Base-by-base conservation (phyloP, 2,329 filamentous ascomycete genomes). In the Xylariales sp. region DNA sequence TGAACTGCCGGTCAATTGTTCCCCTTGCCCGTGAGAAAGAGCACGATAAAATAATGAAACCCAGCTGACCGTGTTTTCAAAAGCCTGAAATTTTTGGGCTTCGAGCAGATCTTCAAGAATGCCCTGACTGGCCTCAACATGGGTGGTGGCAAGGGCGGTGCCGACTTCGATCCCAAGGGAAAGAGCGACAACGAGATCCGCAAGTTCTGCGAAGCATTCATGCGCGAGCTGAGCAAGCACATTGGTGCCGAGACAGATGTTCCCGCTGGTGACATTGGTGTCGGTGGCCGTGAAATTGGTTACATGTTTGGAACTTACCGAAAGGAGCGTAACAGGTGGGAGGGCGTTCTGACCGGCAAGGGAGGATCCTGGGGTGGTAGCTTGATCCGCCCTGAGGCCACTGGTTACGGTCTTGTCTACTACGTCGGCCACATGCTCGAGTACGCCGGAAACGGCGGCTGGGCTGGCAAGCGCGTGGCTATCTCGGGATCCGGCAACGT, bases 91-190 rank as follows among this genome's bases (percentile, higher is more conserved):
- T 97, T 97, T 73, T 78, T 98, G 60, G 93, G 91, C 50, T 97
- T 97, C 59, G 93, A 98, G 81, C 93, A 97, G 74, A 94, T 91
- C 71, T 97, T 97, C 79, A 97, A 97, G 81, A 97, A 97, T 87
- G 93, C 93, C 52, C 74, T 97, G 53, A 97, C 93, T 45, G 93
- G 93, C 60, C 70, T 94, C 59, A 88, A 80, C 72, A 96, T 98
- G 82, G 93, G 93, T 50, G 93, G 93, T 71, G 93, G 86, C 60
- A 97, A 97, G 76, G 93, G 93, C 70, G 93, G 93, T 58, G 84
- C 91, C 63, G 93, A 97, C 75, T 97, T 98, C 65, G 89, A 97
- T 70, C 93, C 93, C 66, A 98, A 97, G 81, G 90, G 89, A 73
- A 97, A 96, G 80, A 86, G 84, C 40, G 90, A 98, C 70, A 86